These are phyloP conservation scores for Aspergillus cristatus DNA, from an alignment of 495 filamentous ascomycete species.

Conservation along the genomic window DNA sequence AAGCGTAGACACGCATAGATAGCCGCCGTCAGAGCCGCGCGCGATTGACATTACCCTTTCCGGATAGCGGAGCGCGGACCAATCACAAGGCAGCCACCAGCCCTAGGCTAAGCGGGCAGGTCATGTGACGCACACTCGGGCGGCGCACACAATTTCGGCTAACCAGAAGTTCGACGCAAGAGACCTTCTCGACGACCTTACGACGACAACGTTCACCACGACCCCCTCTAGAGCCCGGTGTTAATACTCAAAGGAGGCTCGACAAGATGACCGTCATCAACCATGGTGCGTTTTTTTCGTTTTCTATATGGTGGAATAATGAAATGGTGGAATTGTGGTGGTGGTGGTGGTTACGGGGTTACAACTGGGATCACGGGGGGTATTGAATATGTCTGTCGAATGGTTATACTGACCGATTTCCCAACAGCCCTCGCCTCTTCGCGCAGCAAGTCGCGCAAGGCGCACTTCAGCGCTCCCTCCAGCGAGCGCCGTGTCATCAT, in stretches of 20 bases:
- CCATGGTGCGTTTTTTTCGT: constrained; percentile 24
- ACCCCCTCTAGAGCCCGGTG: constrained; percentile 24
- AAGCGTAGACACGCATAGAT: no score
- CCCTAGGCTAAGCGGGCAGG: constrained; percentile 19
- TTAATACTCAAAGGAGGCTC: constrained; percentile 21
- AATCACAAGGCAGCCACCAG: constrained; percentile 15
- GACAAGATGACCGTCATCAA: constrained; percentile 33
- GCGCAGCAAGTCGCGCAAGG: constrained; percentile 94
- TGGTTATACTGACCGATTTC: constrained; percentile 16
- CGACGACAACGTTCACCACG: constrained; percentile 24
- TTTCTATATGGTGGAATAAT: no score
- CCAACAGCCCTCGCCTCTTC: constrained; percentile 62
- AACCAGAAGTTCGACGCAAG: constrained; percentile 19
- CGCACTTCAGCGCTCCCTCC: constrained; percentile 89
- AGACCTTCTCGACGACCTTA: constrained; percentile 21
- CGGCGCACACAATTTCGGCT: constrained; percentile 13
- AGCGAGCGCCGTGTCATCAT: constrained; percentile 87
- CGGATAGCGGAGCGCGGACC: no score
- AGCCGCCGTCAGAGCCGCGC: no score
- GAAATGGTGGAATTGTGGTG: no score
- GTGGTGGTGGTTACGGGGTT: no score
- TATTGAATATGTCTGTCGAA: neutral
- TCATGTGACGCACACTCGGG: constrained; percentile 36
- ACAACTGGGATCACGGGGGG: no score
- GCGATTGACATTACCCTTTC: no score